Evolutionary conservation across 768 basidiomycete species (phyloP), one percentile per base, ranked within the genome.

Genomic region (Fomitopsis serialis): DNA sequence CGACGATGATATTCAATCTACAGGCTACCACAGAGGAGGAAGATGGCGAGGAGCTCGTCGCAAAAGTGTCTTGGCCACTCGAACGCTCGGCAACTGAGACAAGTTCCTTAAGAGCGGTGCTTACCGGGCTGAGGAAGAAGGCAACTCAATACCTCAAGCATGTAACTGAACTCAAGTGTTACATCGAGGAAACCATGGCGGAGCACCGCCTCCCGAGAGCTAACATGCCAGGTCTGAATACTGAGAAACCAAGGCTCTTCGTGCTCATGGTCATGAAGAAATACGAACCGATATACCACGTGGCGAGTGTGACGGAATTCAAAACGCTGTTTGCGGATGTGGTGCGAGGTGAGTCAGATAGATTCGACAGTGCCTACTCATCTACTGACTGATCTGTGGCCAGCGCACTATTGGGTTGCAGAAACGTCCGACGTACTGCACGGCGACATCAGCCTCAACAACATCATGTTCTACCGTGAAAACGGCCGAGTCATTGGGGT

Each of bases 371-470:
- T 58, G 0, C 21, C 21, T 9, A 47, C 17, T 22, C 22, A 7
- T 19, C 11, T 35, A 37, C 23, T 44, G 3, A 15, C 13, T 23
- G 25, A 6, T 27, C n/a, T n/a, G n/a, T n/a, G n/a, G n/a, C n/a
- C 42, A 67, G 69, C 63, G 40, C 67, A 68, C 46, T 57, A 63
- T 45, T 58, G 58, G 34, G 62, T 63, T 0, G 66, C 58, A 40
- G 45, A 42, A 6, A 51, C 48, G 21, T 61, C 58, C 2, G 47
- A 52, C 7, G 57, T 70, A 21, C 52, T 72, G 23, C 68, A 72
- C 53, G 55, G 64, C 35, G 63, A 72, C 51, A 48, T 72, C 47
- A 67, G 70, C 56, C 60, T 64, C 22, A 61, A 61, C 50, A 70
- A 68, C 49, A 50, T 70, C n/a, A 68, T 70, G 68, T 61, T 66